Percentiles rank a stretch among this genome's conserved stretches.
Conservation (phyloP, 106 monocot species). For the Posidonia australis region DNA sequence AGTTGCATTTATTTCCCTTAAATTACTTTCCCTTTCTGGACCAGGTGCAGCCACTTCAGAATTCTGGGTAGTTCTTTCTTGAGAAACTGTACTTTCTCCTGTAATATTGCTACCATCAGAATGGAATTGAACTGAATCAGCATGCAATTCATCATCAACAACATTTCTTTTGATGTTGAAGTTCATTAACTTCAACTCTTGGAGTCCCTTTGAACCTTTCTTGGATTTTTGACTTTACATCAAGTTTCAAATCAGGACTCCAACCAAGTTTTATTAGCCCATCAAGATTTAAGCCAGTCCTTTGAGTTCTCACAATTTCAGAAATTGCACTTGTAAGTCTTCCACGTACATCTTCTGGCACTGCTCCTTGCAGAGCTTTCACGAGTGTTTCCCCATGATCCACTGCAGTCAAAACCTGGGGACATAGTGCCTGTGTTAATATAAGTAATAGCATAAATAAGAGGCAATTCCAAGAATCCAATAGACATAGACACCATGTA, state of each 20-base stretch:
- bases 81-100: constrained; percentile 13
- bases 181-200: constrained; percentile 6
- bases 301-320: constrained; percentile 58
- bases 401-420: constrained; percentile 69
- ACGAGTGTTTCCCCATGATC: constrained; percentile 82
- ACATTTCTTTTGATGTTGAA: constrained; percentile 13
- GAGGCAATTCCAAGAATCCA: no score
- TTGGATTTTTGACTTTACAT: constrained; percentile 32
- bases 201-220: constrained; percentile 29
- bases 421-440: background rate
- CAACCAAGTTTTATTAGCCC: constrained; percentile 35
- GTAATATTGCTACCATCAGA: constrained; percentile 5
- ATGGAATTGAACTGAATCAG: constrained; percentile 8
- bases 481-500: no score
- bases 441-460: no score
- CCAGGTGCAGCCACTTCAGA: constrained; percentile 21
- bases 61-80: constrained; percentile 30
- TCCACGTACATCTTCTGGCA: constrained; percentile 90
- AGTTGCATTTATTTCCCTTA: constrained; percentile 15
- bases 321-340: constrained; percentile 59
- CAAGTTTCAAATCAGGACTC: constrained; percentile 26
- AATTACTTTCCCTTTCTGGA: constrained; percentile 16
- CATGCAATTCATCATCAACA: constrained; percentile 10
- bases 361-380: constrained; percentile 81
- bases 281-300: constrained; percentile 43